Evolutionary conservation across 768 basidiomycete species (phyloP).

Genomic region (Calocera viscosa): DNA sequence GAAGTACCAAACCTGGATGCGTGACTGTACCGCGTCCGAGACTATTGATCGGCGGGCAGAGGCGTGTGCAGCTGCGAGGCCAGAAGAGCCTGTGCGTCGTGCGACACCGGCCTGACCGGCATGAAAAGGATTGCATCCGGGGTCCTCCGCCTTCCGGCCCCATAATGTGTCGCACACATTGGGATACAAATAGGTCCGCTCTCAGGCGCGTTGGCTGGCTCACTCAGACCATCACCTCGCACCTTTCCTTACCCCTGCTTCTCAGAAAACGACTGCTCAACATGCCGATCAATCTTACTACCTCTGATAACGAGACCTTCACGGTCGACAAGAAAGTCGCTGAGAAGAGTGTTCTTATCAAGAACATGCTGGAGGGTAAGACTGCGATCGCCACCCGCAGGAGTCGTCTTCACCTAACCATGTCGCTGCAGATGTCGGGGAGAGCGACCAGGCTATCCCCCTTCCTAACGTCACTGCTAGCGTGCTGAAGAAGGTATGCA

Average conservation of each 20-base stretch:
- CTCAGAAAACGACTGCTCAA: conserved; percentile 14
- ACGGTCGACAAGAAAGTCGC: conserved; percentile 87
- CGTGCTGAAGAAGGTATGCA: conserved; percentile 79
- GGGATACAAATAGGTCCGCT: not conserved
- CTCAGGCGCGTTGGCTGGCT: not conserved
- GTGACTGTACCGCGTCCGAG: not conserved
- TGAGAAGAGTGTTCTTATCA: conserved; percentile 90
- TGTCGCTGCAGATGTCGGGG: conserved; percentile 63
- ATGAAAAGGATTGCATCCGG: not conserved
- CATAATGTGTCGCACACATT: not conserved
- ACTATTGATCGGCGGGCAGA: not conserved
- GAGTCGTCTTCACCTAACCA: not conserved
- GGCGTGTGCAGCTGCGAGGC: not conserved
- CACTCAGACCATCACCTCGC: not conserved
- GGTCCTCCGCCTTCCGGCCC: not conserved
- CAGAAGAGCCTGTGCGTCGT: too few relatives aligned
- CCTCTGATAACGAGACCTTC: conserved; percentile 93
- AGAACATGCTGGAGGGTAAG: conserved; percentile 97
- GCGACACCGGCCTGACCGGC: too few relatives aligned
- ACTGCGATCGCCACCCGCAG: not conserved
- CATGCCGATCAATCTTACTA: conserved; percentile 74
- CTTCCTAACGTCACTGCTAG: conserved; percentile 87
- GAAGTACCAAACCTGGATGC: not conserved
- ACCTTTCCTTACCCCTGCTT: conserved; percentile 9
- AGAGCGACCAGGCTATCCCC: conserved; percentile 87